These are phyloP conservation scores for Sistotremastrum niveocremeum DNA, from an alignment of 768 basidiomycete genomes.

Conservation along the genomic window DNA sequence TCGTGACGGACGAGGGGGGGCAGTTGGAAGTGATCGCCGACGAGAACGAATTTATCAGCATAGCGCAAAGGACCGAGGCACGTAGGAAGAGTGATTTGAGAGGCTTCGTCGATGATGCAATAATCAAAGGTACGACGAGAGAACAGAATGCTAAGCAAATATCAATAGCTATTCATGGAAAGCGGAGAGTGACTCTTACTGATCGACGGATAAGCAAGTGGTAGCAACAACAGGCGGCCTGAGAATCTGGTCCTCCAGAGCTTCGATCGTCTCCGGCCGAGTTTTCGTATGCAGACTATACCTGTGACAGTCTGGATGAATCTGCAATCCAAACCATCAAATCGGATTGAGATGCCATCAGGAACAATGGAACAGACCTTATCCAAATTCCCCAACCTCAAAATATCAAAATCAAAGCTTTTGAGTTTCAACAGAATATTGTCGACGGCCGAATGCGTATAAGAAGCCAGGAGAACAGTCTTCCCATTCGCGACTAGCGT, in stretches of 20 bases:
- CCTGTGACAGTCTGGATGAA: slow-evolving; percentile 68
- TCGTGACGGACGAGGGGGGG: slow-evolving; percentile 88
- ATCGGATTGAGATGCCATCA: neutral
- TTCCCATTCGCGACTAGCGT: slow-evolving; percentile 70
- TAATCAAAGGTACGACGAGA: slow-evolving; percentile 79
- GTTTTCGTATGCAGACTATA: slow-evolving; percentile 50
- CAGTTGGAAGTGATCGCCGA: slow-evolving; percentile 95
- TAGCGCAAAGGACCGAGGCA: slow-evolving; percentile 88
- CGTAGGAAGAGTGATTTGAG: slow-evolving; percentile 92
- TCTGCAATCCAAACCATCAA: slow-evolving; percentile 26
- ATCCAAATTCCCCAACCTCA: slow-evolving; percentile 82
- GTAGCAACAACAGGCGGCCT: slow-evolving; percentile 89
- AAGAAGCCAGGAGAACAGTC: slow-evolving; percentile 78
- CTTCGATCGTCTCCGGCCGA: slow-evolving; percentile 55
- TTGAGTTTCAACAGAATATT: slow-evolving; percentile 82
- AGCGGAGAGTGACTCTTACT: slow-evolving; percentile 40
- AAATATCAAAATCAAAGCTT: slow-evolving; percentile 50
- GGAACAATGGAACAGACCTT: slow-evolving; percentile 40
- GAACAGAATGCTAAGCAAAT: slow-evolving; percentile 59
- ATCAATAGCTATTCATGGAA: slow-evolving; percentile 1
- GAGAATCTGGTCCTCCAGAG: slow-evolving; percentile 74
- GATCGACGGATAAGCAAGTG: slow-evolving; percentile 86
- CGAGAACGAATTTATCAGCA: slow-evolving; percentile 83
- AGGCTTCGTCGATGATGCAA: slow-evolving; percentile 97
- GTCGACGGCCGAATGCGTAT: slow-evolving; percentile 97